Evolutionary conservation across 2,329 filamentous ascomycete genomes (phyloP).

Genomic region (Mycosphaerella arachidis): DNA sequence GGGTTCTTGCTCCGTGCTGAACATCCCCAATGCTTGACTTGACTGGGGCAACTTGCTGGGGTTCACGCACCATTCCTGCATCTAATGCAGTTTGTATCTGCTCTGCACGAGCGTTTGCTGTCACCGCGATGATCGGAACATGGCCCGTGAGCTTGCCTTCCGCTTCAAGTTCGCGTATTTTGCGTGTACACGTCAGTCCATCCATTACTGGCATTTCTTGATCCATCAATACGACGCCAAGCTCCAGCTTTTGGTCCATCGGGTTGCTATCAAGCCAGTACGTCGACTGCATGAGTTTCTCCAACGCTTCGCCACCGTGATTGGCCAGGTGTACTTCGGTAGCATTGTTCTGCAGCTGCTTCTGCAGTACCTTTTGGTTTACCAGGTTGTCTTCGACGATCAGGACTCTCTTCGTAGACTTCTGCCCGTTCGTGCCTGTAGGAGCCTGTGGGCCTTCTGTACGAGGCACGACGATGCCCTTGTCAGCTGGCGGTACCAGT

Average conservation of each 20-base stretch:
- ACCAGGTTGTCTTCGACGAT: slow-evolving; percentile 47
- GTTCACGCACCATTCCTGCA: slow-evolving; percentile 58
- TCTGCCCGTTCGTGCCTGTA: not conserved
- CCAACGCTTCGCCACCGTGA: slow-evolving; percentile 48
- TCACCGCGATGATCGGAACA: slow-evolving; percentile 78
- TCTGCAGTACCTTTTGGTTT: slow-evolving; percentile 45
- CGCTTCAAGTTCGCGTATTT: slow-evolving; percentile 64
- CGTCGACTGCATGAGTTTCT: slow-evolving; percentile 39
- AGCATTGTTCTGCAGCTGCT: slow-evolving; percentile 47
- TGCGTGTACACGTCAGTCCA: slow-evolving; percentile 66
- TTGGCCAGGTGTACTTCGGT: slow-evolving; percentile 46
- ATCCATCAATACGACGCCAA: slow-evolving; percentile 67
- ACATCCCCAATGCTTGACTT: not conserved
- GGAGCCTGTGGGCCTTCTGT: slow-evolving; percentile 1
- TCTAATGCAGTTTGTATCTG: slow-evolving; percentile 67
- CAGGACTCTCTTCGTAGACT: slow-evolving; percentile 26
- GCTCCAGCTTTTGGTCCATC: slow-evolving; percentile 19
- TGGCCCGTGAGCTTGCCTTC: slow-evolving; percentile 59
- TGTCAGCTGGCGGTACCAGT: slow-evolving; percentile 3
- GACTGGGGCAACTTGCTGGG: not conserved
- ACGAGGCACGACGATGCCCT: not conserved
- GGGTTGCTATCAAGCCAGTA: slow-evolving; percentile 36
- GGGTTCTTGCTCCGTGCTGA: not conserved
- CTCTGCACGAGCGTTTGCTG: slow-evolving; percentile 70
- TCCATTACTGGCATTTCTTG: slow-evolving; percentile 40